Percentiles rank a stretch among this genome's conserved stretches.
These are phyloP conservation scores for Plasmodium fragile DNA, from an alignment of 169 alveolate species.

Conservation along the genomic window DNA sequence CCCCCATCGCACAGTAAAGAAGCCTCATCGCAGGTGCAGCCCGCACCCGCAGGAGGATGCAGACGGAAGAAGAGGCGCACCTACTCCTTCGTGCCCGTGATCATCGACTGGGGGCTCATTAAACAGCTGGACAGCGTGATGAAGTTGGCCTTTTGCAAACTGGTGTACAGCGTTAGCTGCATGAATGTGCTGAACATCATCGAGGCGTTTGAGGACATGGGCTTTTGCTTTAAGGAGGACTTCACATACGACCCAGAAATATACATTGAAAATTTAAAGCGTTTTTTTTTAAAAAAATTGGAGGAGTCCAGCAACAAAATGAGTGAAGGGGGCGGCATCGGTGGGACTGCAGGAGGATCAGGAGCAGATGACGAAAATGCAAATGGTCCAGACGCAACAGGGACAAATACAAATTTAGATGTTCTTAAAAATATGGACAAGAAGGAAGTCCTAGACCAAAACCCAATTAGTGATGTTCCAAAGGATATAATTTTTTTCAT, in stretches of 20 bases:
- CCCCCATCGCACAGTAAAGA: background rate
- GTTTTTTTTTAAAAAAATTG: conserved; percentile 79
- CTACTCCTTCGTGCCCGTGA: conserved; percentile 79
- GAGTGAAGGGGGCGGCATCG: conserved; percentile 7
- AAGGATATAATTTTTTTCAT: conserved; percentile 87
- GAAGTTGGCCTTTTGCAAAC: conserved; percentile 87
- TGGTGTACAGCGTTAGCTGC: conserved; percentile 84
- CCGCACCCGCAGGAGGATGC: background rate
- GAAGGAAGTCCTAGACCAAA: conserved; percentile 64
- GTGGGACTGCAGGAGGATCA: background rate
- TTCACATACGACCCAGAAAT: conserved; percentile 87
- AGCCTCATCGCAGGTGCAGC: background rate
- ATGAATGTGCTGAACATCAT: conserved; percentile 87
- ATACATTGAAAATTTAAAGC: conserved; percentile 87
- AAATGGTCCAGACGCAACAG: background rate
- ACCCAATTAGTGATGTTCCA: conserved; percentile 89
- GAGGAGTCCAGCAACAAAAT: conserved; percentile 50
- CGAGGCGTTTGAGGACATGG: conserved; percentile 91
- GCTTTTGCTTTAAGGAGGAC: conserved; percentile 85
- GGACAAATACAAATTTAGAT: conserved; percentile 23
- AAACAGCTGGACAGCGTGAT: conserved; percentile 81
- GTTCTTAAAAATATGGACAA: conserved; percentile 55
- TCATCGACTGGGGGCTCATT: conserved; percentile 90
- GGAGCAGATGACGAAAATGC: conserved; percentile 7
- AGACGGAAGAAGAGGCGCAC: background rate